These are phyloP conservation scores for Polygonum aviculare DNA, from an alignment of 148 eudicot genomes.

Conservation along the genomic window DNA sequence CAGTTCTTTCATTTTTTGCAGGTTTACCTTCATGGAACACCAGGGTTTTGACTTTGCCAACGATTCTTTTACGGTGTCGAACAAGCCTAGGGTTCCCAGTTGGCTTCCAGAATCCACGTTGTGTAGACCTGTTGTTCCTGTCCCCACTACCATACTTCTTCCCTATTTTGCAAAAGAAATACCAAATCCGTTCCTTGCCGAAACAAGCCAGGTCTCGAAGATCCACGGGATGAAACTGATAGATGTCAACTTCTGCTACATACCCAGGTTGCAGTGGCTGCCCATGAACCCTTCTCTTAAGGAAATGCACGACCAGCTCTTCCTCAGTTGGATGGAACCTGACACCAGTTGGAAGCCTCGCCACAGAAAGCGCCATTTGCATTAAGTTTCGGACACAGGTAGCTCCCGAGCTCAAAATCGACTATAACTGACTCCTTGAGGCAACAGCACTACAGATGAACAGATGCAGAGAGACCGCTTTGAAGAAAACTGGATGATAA, in stretches of 20 bases:
- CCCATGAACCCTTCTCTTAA: slow-evolving; percentile 61
- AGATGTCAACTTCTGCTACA: slow-evolving; percentile 50
- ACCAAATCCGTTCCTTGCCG: slow-evolving; percentile 60
- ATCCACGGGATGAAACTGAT: slow-evolving; percentile 56
- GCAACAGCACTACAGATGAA: not conserved
- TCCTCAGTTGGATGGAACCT: slow-evolving; percentile 73
- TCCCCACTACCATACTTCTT: slow-evolving; percentile 44
- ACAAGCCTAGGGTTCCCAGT: slow-evolving; percentile 59
- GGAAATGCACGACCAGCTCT: slow-evolving; percentile 56
- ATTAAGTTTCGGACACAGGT: not conserved
- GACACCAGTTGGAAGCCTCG: slow-evolving; percentile 39
- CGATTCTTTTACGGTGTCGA: slow-evolving; percentile 20
- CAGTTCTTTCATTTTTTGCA: slow-evolving; percentile 62
- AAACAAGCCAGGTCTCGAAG: slow-evolving; percentile 40
- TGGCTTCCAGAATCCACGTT: slow-evolving; percentile 69
- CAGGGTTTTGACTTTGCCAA: slow-evolving; percentile 62
- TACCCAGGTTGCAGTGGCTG: slow-evolving; percentile 15
- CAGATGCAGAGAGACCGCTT: not conserved
- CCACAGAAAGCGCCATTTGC: not conserved
- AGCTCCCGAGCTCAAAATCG: not conserved
- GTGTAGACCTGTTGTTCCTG: slow-evolving; percentile 48
- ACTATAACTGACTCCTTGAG: not conserved
- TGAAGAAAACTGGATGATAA: no score
- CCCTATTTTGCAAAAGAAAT: slow-evolving; percentile 54
- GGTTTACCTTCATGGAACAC: slow-evolving; percentile 15